Base-by-base conservation (phyloP, 164 flowering plant species). In the Piper betle region DNA sequence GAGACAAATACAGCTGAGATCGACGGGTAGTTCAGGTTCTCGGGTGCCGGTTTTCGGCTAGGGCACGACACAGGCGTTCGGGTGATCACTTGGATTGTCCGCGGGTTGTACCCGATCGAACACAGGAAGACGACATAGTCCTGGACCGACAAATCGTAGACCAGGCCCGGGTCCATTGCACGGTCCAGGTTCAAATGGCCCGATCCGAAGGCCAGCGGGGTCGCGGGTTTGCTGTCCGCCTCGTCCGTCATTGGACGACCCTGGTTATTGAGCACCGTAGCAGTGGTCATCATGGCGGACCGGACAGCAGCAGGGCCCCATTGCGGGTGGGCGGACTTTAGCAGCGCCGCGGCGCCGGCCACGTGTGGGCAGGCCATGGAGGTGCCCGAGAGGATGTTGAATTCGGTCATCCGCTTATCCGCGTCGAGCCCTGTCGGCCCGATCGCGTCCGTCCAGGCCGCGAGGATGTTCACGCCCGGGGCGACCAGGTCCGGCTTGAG, bases 361-460 rank as follows among this genome's bases (percentile, higher is more conserved):
- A 88, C 93, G 68, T 88, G 96, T 4, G 91, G 94, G 63, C 84
- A 79, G 17, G 94, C 83, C 94, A 89, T 89, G 0, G 96, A 89
- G 1, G 96, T 89, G 4, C 96, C 96, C 0, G 96, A 86, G 5
- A 86, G 62, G 19, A 86, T 89, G 73, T 85, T 89, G 79, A 89
- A 89, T 57, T 86, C 93, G 1, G 86, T 80, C 64, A 66, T 80
- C 58, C 91, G 67, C 8, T 16, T 11, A 66, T 89, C 93, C 0
- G 78, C 63, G 4, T 73, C 80, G 61, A 88, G 64, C 0, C 93
- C 93, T 2, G 93, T 84, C 0, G 96, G 93, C 1, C 93, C 93
- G 2, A 80, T 78, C 0, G 86, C 81, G 16, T 82, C 87, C 4
- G 93, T 80, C 96, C 96, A 88, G 3, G 82, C 91, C 1, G 96